Evolutionary conservation across 805 yeast genomes (phyloP).

Genomic region (Metschnikowia lunata): DNA sequence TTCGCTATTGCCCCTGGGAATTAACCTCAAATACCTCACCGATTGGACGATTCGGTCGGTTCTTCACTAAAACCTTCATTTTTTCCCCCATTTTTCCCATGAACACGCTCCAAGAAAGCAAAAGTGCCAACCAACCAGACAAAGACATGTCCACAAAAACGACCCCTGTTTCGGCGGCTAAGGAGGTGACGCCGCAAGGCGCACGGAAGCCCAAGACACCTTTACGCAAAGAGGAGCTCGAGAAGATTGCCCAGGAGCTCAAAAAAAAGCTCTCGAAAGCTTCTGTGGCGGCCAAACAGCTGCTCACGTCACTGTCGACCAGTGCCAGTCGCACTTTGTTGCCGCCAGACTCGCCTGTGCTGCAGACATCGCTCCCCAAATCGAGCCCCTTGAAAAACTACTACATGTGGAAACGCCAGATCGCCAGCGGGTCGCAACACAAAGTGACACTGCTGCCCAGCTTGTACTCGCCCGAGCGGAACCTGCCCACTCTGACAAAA

Average conservation of each 20-base stretch:
- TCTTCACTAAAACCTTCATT: too few relatives aligned
- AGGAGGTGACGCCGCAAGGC: constrained; percentile 3
- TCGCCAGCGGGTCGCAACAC: constrained; percentile 19
- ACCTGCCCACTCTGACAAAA: constrained; percentile 38
- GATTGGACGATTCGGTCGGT: too few relatives aligned
- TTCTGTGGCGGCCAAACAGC: constrained; percentile 41
- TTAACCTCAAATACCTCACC: too few relatives aligned
- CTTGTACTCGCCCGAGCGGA: constrained; percentile 37
- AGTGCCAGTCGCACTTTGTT: constrained; percentile 16
- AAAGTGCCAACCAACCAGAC: constrained; percentile 16
- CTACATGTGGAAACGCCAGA: constrained; percentile 23
- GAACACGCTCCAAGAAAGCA: constrained; percentile 25
- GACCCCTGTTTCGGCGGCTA: constrained; percentile 11
- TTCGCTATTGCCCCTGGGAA: too few relatives aligned
- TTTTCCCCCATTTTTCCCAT: constrained; percentile 3
- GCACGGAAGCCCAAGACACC: constrained; percentile 29
- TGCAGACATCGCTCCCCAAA: constrained; percentile 15
- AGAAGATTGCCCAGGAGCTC: constrained; percentile 40
- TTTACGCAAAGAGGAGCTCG: constrained; percentile 41
- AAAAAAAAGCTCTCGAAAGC: constrained; percentile 40
- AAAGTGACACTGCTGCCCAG: constrained; percentile 27
- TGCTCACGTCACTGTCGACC: constrained; percentile 16
- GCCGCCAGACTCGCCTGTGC: constrained; percentile 20
- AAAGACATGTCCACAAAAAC: constrained; percentile 12
- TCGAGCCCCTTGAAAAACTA: constrained; percentile 31